phyloP scores from a whole-genome alignment of 257 asterid species.

The Marsdenia floribunda region DNA sequence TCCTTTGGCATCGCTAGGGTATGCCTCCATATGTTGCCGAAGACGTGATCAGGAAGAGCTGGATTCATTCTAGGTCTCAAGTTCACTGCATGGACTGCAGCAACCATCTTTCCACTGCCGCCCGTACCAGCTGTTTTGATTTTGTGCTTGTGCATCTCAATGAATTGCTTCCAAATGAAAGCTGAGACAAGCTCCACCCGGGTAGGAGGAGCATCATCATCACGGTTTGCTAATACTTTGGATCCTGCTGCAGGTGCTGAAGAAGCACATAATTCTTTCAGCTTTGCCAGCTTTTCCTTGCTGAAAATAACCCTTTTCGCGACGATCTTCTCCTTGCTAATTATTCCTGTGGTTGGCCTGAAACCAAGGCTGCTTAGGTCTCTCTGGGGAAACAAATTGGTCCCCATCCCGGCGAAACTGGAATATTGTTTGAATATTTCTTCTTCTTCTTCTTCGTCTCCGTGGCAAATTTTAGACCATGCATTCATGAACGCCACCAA shows the following conservation, averaged over 20 bases:
- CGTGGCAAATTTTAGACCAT: constrained; percentile 31
- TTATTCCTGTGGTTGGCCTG: constrained; percentile 11
- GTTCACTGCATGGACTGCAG: constrained; percentile 30
- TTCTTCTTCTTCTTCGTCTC: background rate
- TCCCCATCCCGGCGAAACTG: constrained; percentile 6
- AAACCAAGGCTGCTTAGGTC: constrained; percentile 21
- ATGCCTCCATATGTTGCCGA: constrained; percentile 27
- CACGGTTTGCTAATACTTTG: background rate
- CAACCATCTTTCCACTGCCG: background rate
- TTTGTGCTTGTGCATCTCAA: constrained; percentile 7
- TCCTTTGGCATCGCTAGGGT: constrained; percentile 17
- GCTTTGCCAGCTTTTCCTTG: constrained; percentile 22
- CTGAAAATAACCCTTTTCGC: constrained; percentile 30
- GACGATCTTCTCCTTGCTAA: constrained; percentile 16
- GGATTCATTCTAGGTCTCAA: constrained; percentile 32
- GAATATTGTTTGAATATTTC: background rate
- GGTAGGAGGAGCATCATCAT: constrained; percentile 33
- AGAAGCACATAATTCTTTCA: constrained; percentile 15
- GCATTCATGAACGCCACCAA: constrained; percentile 28
- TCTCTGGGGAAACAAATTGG: constrained; percentile 22
- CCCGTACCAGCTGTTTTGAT: background rate
- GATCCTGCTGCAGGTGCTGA: constrained; percentile 5
- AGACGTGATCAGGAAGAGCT: constrained; percentile 13
- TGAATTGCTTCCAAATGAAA: constrained; percentile 35
- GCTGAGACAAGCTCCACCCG: constrained; percentile 47